A percentile compares a stretch with the other conserved stretches of the same genome.
These are phyloP conservation scores for Phellinidium pouzarii DNA, from an alignment of 1,284 basidiomycete species.

Conservation along the genomic window DNA sequence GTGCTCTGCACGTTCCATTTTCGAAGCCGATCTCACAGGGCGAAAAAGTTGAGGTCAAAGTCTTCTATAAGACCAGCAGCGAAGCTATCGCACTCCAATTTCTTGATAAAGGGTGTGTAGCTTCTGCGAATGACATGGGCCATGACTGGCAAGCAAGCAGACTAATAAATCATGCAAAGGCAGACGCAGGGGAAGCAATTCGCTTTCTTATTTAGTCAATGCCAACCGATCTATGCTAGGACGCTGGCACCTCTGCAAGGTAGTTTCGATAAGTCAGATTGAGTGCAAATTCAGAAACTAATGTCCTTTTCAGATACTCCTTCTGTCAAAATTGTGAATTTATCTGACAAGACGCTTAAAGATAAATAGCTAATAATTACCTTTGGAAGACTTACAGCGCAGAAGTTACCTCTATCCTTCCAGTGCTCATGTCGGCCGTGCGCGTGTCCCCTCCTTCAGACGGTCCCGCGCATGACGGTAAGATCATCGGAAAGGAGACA, in stretches of 20 bases:
- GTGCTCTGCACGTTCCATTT: constrained; percentile 52
- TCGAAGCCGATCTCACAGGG: constrained; percentile 35
- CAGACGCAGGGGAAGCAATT: constrained; percentile 86
- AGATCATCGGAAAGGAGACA: constrained; percentile 60
- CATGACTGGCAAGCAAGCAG: background rate
- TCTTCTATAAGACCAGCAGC: constrained; percentile 72
- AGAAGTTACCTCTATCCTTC: constrained; percentile 67
- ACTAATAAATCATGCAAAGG: constrained; percentile 31
- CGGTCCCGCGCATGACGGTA: constrained; percentile 58
- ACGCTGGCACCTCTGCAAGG: constrained; percentile 79
- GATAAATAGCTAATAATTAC: constrained; percentile 18
- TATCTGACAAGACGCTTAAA: background rate
- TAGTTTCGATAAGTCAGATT: constrained; percentile 19
- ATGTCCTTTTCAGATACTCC: constrained; percentile 44
- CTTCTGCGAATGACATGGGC: background rate
- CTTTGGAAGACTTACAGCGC: constrained; percentile 66
- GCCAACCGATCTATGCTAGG: constrained; percentile 87
- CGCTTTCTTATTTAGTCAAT: constrained; percentile 92
- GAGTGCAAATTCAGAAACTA: background rate
- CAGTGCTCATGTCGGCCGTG: constrained; percentile 79
- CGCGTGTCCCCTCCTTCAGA: constrained; percentile 69
- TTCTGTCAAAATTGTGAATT: constrained; percentile 65
- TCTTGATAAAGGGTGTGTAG: constrained; percentile 72
- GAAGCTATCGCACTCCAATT: constrained; percentile 88
- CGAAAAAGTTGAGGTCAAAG: constrained; percentile 46